Base-by-base conservation (phyloP, 2,329 filamentous ascomycete genomes). In the Geosmithia putterillii region DNA sequence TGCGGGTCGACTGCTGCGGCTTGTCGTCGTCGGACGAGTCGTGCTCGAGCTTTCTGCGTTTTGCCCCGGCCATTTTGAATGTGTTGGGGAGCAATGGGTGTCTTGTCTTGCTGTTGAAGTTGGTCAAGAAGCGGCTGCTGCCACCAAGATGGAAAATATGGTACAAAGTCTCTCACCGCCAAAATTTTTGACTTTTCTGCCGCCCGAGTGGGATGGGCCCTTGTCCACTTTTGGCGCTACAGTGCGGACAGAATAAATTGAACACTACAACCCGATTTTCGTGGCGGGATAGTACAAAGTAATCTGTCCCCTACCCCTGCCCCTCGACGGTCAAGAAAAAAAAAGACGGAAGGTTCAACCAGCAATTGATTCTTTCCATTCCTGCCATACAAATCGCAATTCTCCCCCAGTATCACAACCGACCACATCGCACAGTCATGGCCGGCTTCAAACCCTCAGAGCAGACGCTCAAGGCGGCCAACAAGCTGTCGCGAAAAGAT, bases 401-500 rank as follows among this genome's bases (percentile, higher is more conserved):
- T 25, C 23, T 25, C 23, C 10, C 23, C 7, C 7, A 25, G 23
- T 7, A 25, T 6, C 28, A 32, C 28, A 32, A 32, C 6, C 23
- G 15, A 32, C 3, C 28, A 32, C 28, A 32, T 7, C n/a, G 3
- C 28, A 14, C 28, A 32, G 15, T 7, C 28, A 64, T 64, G 61
- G 59, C n/a, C n/a, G n/a, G 55, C 6, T 59, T 59, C 47, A 65
- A 63, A 44, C 55, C 59, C 7, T 55, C 57, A 3, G 52, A 53
- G 7, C 51, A 56, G 53, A 59, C 67, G 43, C 58, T 69, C 38
- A 71, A 67, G 53, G 62, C 79, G 2, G 73, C 71, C 47, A 94
- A 94, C 65, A 95, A 95, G 62, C 65, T 86, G 19, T 81, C 81
- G 57, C 76, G 92, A 48, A 76, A 92, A 59, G 72, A 82, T 52